A percentile compares a stretch with the other conserved stretches of the same genome.
Evolutionary conservation across 2,329 filamentous ascomycete species (phyloP).

Genomic region (Aspergillus uvarum): DNA sequence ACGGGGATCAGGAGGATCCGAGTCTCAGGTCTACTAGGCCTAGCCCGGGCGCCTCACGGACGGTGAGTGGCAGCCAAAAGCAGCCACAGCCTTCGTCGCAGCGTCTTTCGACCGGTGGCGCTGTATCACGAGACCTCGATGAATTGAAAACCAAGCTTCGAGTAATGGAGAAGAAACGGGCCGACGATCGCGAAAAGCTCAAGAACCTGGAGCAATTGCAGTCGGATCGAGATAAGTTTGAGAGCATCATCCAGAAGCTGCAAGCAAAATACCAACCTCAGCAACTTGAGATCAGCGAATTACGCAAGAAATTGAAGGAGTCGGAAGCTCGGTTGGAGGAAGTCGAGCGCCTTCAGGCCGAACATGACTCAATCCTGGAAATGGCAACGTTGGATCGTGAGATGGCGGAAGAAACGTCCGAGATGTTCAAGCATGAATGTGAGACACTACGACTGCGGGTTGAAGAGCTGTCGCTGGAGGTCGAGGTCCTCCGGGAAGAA

Average conservation of each 20-base stretch:
- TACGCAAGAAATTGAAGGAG: slow-evolving; percentile 77
- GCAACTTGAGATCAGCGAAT: slow-evolving; percentile 72
- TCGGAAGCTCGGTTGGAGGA: slow-evolving; percentile 67
- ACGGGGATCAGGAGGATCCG: slow-evolving; percentile 22
- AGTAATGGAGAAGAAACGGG: slow-evolving; percentile 80
- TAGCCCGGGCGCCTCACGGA: slow-evolving; percentile 25
- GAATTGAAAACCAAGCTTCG: slow-evolving; percentile 85
- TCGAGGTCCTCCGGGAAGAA: slow-evolving; percentile 83
- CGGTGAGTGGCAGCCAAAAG: slow-evolving; percentile 26
- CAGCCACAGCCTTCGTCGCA: slow-evolving; percentile 33
- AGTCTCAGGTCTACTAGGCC: slow-evolving; percentile 25
- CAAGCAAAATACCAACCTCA: slow-evolving; percentile 85
- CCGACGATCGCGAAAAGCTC: slow-evolving; percentile 81
- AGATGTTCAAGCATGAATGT: slow-evolving; percentile 76
- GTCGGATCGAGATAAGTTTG: slow-evolving; percentile 56
- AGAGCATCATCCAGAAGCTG: slow-evolving; percentile 83
- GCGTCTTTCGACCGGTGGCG: slow-evolving; percentile 48
- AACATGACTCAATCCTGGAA: slow-evolving; percentile 82
- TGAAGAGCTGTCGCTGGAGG: slow-evolving; percentile 84
- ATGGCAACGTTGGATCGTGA: slow-evolving; percentile 86
- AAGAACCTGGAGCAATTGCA: slow-evolving; percentile 75
- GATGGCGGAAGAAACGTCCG: slow-evolving; percentile 92
- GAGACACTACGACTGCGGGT: slow-evolving; percentile 71
- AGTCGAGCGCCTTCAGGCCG: slow-evolving; percentile 72
- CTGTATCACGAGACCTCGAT: slow-evolving; percentile 69